Percentiles rank a stretch among this genome's conserved stretches.
Evolutionary conservation across 495 filamentous ascomycete species (phyloP).

Genomic region (Trichoderma erinaceum): DNA sequence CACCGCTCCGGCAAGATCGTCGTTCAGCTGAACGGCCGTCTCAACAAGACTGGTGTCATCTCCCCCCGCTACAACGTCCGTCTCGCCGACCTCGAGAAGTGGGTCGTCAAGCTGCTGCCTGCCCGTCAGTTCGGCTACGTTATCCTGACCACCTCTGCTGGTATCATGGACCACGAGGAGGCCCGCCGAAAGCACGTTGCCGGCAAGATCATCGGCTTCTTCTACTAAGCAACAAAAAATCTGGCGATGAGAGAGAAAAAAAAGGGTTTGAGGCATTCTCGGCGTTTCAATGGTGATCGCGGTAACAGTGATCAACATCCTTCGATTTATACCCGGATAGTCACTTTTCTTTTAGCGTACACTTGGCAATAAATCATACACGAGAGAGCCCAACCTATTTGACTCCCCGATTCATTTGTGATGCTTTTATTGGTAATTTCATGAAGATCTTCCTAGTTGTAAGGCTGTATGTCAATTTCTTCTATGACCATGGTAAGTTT

Average conservation of each 20-base stretch:
- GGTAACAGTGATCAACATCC: slow-evolving; percentile 3
- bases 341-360: background rate
- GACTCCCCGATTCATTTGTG: background rate
- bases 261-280: slow-evolving; percentile 18
- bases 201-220: slow-evolving; percentile 95
- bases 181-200: slow-evolving; percentile 94
- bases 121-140: slow-evolving; percentile 99
- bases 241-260: slow-evolving; percentile 18
- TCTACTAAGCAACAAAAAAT: slow-evolving; percentile 59
- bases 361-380: slow-evolving; percentile 9
- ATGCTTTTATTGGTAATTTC: background rate
- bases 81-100: slow-evolving; percentile 95
- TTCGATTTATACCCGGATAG: background rate
- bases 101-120: slow-evolving; percentile 95
- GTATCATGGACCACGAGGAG: slow-evolving; percentile 99
- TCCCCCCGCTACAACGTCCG: slow-evolving; percentile 97
- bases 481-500: too few relatives aligned
- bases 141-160: slow-evolving; percentile 95
- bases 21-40: slow-evolving; percentile 87
- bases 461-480: too few relatives aligned
- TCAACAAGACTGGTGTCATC: slow-evolving; percentile 99
- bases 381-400: background rate
- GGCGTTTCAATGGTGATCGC: slow-evolving; percentile 12
- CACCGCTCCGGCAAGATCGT: slow-evolving; percentile 98
- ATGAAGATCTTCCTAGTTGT: too few relatives aligned